Base-by-base conservation (phyloP, 2,329 filamentous ascomycete species). In the Zymoseptoria pseudotritici region DNA sequence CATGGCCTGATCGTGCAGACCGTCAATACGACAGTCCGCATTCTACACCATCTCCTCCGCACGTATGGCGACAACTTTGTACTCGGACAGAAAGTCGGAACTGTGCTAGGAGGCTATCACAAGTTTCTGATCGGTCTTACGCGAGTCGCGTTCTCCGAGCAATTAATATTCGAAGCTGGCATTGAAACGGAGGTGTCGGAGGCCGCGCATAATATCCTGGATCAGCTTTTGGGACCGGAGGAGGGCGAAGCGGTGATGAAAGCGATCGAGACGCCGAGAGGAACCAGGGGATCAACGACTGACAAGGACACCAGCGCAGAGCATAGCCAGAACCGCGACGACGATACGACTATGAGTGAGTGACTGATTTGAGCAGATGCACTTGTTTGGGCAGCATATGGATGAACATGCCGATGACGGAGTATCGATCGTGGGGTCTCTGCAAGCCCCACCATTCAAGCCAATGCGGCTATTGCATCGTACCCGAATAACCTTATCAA, bases 91-190 rank as follows among this genome's bases (percentile, higher is more conserved):
- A 95, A 93, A 72, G 78, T 96, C 4, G 80, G 82, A 0, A 82
- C 83, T 8, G 83, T 89, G 0, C 81, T 84, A 4, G 90, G 90
- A 2, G 89, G 87, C 0, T 83, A 85, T 56, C 91, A 96, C 69
- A 91, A 91, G 56, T 93, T 95, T 69, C 78, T 95, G 1, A 83
- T 97, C 9, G 85, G 86, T 2, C 77, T 99, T 52, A 91, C 90
- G 0, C 78, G 93, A 50, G 77, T 97, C n/a, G 91, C 90, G 0
- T 97, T 96, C 72, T 87, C 85, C 5, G 90, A 96, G 62, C 88
- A 90, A 29, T 74, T 89, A 8, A 82, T 94, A 10, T 80, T 95
- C 26, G 91, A 97, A 74, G 79, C 80, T 1, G 87, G 87, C 0
- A 87, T 96, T 57, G 87, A 89, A 42, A 83, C 87, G 26, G 89